These are phyloP conservation scores for Paradendryphiella salina DNA, from an alignment of 2,329 filamentous ascomycete species.

Conservation along the genomic window DNA sequence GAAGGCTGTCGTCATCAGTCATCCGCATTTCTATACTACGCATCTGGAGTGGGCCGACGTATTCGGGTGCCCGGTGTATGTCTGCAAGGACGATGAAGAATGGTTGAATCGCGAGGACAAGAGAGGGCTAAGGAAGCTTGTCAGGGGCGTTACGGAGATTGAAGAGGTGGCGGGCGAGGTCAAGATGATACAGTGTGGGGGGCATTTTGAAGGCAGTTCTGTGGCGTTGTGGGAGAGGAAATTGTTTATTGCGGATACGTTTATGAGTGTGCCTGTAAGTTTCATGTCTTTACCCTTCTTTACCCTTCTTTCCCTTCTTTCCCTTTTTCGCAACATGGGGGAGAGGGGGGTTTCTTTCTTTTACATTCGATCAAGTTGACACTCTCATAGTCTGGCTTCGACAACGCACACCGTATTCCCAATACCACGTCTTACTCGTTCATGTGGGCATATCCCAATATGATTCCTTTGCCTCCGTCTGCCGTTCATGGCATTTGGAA, in stretches of 20 bases:
- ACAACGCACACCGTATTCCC: constrained; percentile 47
- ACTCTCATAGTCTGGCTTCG: constrained; percentile 33
- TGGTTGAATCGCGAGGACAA: constrained; percentile 63
- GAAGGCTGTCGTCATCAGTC: constrained; percentile 71
- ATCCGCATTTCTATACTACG: constrained; percentile 82
- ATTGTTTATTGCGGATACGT: constrained; percentile 76
- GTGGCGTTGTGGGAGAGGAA: constrained; percentile 61
- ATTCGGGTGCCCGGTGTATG: constrained; percentile 71
- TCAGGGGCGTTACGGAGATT: constrained; percentile 49
- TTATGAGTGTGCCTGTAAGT: constrained; percentile 67
- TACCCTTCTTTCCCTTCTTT: neutral
- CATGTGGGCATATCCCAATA: constrained; percentile 65
- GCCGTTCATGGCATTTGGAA: constrained; percentile 71
- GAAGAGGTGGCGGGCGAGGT: constrained; percentile 51
- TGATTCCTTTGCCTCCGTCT: constrained; percentile 68
- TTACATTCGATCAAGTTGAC: neutral
- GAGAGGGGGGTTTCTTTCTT: neutral
- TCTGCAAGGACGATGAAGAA: constrained; percentile 64
- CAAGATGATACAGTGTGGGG: constrained; percentile 69
- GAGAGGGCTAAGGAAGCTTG: constrained; percentile 50
- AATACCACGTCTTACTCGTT: constrained; percentile 64
- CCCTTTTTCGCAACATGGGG: neutral
- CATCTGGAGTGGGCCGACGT: constrained; percentile 72
- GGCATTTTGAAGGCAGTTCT: constrained; percentile 77
- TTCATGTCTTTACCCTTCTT: too few species aligned